Evolutionary conservation across 768 basidiomycete species (phyloP).

Genomic region (Gloeostereum incarnatum): DNA sequence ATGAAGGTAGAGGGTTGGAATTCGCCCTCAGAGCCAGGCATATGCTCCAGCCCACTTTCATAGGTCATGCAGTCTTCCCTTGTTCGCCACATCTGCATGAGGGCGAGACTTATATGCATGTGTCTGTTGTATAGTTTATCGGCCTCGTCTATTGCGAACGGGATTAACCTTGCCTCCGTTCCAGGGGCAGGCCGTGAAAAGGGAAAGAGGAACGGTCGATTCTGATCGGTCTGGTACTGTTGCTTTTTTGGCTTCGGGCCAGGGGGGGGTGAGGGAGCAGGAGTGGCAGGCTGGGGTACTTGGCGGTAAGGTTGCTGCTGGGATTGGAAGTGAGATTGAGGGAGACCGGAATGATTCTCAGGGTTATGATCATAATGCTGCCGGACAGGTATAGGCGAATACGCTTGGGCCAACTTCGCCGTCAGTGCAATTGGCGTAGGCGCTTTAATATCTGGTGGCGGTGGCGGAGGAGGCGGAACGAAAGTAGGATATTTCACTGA

Average conservation of each 20-base stretch:
- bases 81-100: constrained; percentile 93
- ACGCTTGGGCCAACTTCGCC: constrained; percentile 77
- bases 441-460: constrained; percentile 16
- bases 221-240: constrained; percentile 96
- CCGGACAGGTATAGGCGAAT: constrained; percentile 87
- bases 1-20: constrained; percentile 41
- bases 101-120: constrained; percentile 80
- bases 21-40: constrained; percentile 60
- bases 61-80: constrained; percentile 91
- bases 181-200: constrained; percentile 65
- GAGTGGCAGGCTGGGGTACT: constrained; percentile 70
- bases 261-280: constrained; percentile 81
- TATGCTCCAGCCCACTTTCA: constrained; percentile 83
- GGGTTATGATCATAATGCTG: constrained; percentile 92
- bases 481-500: constrained; percentile 96
- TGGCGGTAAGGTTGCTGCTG: constrained; percentile 7
- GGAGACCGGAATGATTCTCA: constrained; percentile 37
- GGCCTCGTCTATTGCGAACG: constrained; percentile 94
- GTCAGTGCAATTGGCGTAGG: constrained; percentile 28
- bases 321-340: constrained; percentile 13
- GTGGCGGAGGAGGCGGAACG: constrained; percentile 42
- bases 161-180: constrained; percentile 65
- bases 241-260: constrained; percentile 94
- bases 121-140: constrained; percentile 84
- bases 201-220: constrained; percentile 88